Evolutionary conservation across 345 rosid species (phyloP).

Genomic region (Psidium friedrichsthalianum): DNA sequence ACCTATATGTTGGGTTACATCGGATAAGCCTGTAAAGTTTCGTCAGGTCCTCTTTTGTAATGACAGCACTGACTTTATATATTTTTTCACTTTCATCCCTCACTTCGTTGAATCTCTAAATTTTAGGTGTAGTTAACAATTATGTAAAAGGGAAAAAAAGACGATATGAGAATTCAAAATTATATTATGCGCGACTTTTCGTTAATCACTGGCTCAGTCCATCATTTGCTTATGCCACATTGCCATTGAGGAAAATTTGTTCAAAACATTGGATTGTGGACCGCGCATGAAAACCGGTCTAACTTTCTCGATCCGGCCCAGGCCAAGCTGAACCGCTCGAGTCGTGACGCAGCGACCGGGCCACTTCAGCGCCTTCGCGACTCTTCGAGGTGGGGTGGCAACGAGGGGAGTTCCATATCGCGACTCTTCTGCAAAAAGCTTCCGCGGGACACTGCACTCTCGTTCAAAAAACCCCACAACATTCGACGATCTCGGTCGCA

Average conservation of each 20-base stretch:
- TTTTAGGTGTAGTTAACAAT: too few relatives aligned
- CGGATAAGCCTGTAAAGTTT: too few relatives aligned
- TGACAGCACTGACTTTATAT: accelerated
- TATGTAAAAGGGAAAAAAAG: too few relatives aligned
- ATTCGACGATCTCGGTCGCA: neutral
- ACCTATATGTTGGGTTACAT: too few relatives aligned
- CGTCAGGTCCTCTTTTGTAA: too few relatives aligned
- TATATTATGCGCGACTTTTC: too few relatives aligned
- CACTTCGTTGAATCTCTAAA: too few relatives aligned
- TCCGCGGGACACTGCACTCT: neutral
- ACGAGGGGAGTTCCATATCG: neutral
- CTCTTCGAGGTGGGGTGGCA: neutral
- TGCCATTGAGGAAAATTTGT: accelerated
- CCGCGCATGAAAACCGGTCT: neutral
- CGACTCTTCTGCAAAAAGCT: neutral
- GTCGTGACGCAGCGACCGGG: neutral
- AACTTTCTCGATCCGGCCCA: neutral
- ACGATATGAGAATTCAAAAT: too few relatives aligned
- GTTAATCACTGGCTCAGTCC: neutral
- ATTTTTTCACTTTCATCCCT: too few relatives aligned
- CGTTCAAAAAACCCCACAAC: neutral
- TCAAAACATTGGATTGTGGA: neutral
- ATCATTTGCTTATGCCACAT: neutral
- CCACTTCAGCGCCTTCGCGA: neutral
- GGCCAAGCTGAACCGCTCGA: neutral